A percentile compares a stretch with the other conserved stretches of the same genome.
phyloP scores from a whole-genome alignment of 768 basidiomycete species.

The Auricularia cornea region DNA sequence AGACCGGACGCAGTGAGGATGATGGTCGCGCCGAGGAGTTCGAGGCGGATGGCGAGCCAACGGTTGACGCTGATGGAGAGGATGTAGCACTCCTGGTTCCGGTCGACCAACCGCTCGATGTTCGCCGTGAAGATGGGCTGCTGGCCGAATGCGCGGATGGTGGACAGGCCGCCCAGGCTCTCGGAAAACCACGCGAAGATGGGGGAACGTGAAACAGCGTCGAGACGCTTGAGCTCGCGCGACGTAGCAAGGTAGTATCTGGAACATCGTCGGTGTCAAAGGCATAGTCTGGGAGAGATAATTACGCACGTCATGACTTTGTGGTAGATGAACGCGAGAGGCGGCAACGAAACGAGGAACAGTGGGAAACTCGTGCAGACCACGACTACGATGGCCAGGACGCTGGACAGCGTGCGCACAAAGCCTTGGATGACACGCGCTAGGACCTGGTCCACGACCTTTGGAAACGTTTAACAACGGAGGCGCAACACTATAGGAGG shows the following conservation, averaged over 20 bases:
- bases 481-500: background rate
- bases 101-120: conserved; percentile 70
- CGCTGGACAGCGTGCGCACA: conserved; percentile 48
- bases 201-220: conserved; percentile 82
- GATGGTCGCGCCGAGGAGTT: conserved; percentile 74
- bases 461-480: conserved; percentile 8
- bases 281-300: background rate
- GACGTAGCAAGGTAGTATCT: conserved; percentile 86
- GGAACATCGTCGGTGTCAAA: background rate
- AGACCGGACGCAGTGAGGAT: conserved; percentile 64
- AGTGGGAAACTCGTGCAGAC: conserved; percentile 77
- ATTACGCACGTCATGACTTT: conserved; percentile 60
- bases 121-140: conserved; percentile 56
- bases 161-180: conserved; percentile 64
- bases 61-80: conserved; percentile 66
- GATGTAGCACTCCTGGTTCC: conserved; percentile 67
- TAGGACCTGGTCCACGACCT: conserved; percentile 67
- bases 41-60: conserved; percentile 79
- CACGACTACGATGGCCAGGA: conserved; percentile 41
- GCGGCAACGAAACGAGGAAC: conserved; percentile 67
- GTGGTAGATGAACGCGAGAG: conserved; percentile 71
- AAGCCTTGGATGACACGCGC: conserved; percentile 66
- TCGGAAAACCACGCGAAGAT: conserved; percentile 89
- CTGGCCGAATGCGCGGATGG: conserved; percentile 75
- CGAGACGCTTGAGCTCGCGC: conserved; percentile 80